Evolutionary conservation across 768 basidiomycete species (phyloP).

Genomic region (Tulasnella sp.): DNA sequence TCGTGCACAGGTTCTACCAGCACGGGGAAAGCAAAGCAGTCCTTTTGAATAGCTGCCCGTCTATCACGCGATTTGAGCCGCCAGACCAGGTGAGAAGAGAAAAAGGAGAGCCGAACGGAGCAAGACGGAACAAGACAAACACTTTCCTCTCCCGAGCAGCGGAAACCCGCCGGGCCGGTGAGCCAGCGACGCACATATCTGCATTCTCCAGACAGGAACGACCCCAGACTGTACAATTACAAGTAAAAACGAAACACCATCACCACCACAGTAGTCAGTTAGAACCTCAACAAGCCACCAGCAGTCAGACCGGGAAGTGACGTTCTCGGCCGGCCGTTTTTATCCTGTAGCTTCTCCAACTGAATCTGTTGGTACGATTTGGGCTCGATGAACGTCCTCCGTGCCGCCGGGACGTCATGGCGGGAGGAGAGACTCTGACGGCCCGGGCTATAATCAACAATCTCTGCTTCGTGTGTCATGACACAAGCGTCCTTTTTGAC

Average conservation of each 20-base stretch:
- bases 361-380: neutral
- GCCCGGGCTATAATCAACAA: constrained; percentile 31
- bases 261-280: neutral
- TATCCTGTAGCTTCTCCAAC: neutral
- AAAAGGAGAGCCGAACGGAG: neutral
- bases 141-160: neutral
- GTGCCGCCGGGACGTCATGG: too few relatives aligned
- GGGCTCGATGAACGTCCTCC: neutral
- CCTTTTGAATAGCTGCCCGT: neutral
- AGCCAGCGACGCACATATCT: too few relatives aligned
- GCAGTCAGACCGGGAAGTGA: constrained; percentile 2
- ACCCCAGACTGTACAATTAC: too few relatives aligned
- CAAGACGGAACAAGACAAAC: constrained; percentile 6
- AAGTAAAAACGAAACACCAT: too few relatives aligned
- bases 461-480: constrained; percentile 78
- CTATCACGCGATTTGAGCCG: constrained; percentile 4
- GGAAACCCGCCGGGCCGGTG: neutral
- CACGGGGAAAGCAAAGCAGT: neutral
- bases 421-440: neutral
- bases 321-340: neutral
- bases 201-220: too few relatives aligned
- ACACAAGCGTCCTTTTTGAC: constrained; percentile 67
- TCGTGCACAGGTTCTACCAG: neutral
- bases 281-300: constrained; percentile 8
- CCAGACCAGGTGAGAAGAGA: neutral